Conservation (phyloP, 176 grass and related monocot species). For the Oryza meridionalis region DNA sequence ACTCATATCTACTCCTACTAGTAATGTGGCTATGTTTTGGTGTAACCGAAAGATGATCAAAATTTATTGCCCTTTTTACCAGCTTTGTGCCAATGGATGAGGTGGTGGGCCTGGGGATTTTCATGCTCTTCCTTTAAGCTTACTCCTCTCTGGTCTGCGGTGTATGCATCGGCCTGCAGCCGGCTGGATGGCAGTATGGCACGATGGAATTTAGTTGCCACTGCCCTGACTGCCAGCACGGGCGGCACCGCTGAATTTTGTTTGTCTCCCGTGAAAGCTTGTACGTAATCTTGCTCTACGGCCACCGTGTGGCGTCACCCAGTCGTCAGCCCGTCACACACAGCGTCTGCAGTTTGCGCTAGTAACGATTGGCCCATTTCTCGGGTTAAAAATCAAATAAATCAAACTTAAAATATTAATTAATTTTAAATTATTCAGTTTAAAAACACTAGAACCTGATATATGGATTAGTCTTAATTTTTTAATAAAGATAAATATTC, state of each 20-base stretch:
- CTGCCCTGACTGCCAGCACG: constrained; percentile 10
- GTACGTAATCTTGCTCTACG: not conserved
- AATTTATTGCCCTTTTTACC: constrained; percentile 26
- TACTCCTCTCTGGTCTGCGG: constrained; percentile 37
- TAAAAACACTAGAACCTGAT: too few species aligned
- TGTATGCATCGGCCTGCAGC: not conserved
- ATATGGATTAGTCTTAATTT: too few species aligned
- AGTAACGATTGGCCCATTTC: too few species aligned
- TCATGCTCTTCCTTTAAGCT: constrained; percentile 41
- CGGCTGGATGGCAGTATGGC: not conserved
- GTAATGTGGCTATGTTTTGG: constrained; percentile 1
- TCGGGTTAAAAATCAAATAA: too few species aligned
- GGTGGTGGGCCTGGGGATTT: constrained; percentile 39
- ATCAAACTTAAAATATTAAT: too few species aligned
- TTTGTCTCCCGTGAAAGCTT: constrained; percentile 4
- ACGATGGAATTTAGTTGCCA: not conserved
- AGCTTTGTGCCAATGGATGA: constrained; percentile 23
- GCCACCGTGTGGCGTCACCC: not conserved
- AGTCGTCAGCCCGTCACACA: not conserved
- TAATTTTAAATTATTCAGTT: too few species aligned
- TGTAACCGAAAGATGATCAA: constrained; percentile 14
- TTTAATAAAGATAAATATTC: too few species aligned
- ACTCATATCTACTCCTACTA: not conserved
- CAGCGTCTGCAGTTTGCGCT: too few species aligned
- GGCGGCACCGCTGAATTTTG: constrained; percentile 34